Base-by-base conservation (phyloP, 2,329 filamentous ascomycete species). In the Alternaria incomplexa region DNA sequence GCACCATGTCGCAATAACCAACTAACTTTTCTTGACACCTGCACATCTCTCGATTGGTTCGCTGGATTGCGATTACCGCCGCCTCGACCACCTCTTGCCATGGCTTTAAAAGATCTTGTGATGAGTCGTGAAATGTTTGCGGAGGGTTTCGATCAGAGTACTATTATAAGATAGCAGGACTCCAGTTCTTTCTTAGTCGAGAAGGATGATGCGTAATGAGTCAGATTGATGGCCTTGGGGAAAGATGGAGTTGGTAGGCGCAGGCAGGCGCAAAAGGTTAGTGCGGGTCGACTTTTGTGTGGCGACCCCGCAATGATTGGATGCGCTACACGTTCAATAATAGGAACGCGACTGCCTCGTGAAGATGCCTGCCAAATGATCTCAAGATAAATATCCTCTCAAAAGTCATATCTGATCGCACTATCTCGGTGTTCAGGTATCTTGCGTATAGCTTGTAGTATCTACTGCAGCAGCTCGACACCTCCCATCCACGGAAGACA, bases 1-100 rank as follows among this genome's bases (percentile, higher is more conserved):
- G 89, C 89, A 2, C 86, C 86, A 77, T 91, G 89, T 25, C 89
- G 85, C 28, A 91, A 81, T 2, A 90, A 77, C 78, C 83, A 85
- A 63, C 81, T 83, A n/a, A 86, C 69, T 44, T 83, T 82, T 68
- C 83, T 83, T 8, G 83, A 85, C 4, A 86, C 80, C 47, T 79
- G 78, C 17, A 83, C 80, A 25, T 83, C 77, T 30, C 83, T 72
- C 1, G 82, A 74, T 58, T 81, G 67, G 47, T 78, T 75, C n/a
- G 71, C 75, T 8, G 76, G 73, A 62, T 73, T 80, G 70, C 68
- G 75, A 60, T 79, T 77, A 3, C 77, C 78, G 58, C 78, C 71
- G 53, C 77, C 76, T 13, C 76, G 72, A 23, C 77, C 76, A 56
- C 75, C 71, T 69, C 74, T 64, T 17, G 64, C 73, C 70, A 75